Evolutionary conservation across 441 rosid species (phyloP), one percentile per base, ranked within the genome.

Genomic region (Gossypium gossypioides): DNA sequence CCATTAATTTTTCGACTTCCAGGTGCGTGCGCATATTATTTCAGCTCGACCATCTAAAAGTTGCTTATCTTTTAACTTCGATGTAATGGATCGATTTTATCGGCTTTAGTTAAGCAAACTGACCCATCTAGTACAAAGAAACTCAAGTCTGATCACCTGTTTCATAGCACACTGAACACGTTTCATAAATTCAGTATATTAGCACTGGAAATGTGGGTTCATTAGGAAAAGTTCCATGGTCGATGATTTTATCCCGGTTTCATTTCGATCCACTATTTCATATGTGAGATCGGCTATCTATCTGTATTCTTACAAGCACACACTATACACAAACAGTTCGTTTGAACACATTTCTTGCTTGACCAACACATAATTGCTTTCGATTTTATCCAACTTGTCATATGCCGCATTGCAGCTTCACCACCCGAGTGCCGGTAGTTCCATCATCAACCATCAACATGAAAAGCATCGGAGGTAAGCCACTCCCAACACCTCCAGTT

Each of bases 381-480:
- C 40, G 40, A 32, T 25, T 6, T 57, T 1, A 22, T 57, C 16
- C 40, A 32, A 10, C 16, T 22, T 57, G 15, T 57, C 7, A 57
- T 57, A 57, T 57, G 7, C 62, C 37, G 79, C 77, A 76, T 54
- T 77, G 84, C 79, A 85, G 91, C 75, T 69, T 54, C 13, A 51
- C 56, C 21, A 51, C 22, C 56, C 56, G 76, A 10, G 72, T 42
- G 10, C 70, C 75, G 54, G 72, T 72, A 48, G 81, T 74, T 75
- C 79, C 84, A 56, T 77, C 84, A 4, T n/a, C 56, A 57, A 68
- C 75, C 40, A 80, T 76, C 70, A 81, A 80, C n/a, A 24, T 54
- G 44, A 55, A 70, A 10, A 73, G 65, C 27, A 65, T 75, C 0
- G 59, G 71, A 55, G 69, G 73, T 2, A 60, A 63, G 76, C 77